Evolutionary conservation across 805 yeast species (phyloP), one percentile per base, ranked within the genome.

Genomic region (Candida chilensis): DNA sequence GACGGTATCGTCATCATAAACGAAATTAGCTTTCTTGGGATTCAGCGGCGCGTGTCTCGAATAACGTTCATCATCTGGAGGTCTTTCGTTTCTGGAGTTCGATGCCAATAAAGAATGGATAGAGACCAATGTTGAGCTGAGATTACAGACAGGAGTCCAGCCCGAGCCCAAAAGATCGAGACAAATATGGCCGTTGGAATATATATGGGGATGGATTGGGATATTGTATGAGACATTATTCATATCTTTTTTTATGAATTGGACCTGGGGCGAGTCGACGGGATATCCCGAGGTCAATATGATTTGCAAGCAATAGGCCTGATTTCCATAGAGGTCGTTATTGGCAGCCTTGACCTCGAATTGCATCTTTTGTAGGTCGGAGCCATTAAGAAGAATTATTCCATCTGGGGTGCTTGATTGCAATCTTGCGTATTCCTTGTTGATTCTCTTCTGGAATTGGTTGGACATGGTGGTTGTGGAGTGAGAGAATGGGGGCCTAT

Each of bases 121-220:
- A 10, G 86, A 76, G 16, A 81, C 33, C 8, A 68, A 47, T 1
- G 72, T 50, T 1, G 70, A 54, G 24, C 63, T 64, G 1, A 74
- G 48, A 1, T 70, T 58, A 36, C 74, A 73, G 0, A 75, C 77
- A 0, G 85, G 83, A 0, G 81, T 62, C 85, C 85, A 78, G 25
- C 68, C 79, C 13, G 64, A 64, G 3, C 81, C 85, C 21, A 80
- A 51, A 2, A 81, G 52, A 42, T 80, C 74, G 14, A 80, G 54
- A 45, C 90, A 80, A n/a, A 80, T 80, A 42, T 81, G 88, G 2
- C 88, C 90, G 42, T 81, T 81, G 19, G 79, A 67, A 44, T 80
- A 80, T 3, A 80, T 62, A 44, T 80, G 90, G 0, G 90, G 90
- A 44, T 80, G 87, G 3, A 78, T 41, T 1, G 90, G 90, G 3